Conservation (phyloP, 1,284 basidiomycete species). For the Chondrostereum purpureum region DNA sequence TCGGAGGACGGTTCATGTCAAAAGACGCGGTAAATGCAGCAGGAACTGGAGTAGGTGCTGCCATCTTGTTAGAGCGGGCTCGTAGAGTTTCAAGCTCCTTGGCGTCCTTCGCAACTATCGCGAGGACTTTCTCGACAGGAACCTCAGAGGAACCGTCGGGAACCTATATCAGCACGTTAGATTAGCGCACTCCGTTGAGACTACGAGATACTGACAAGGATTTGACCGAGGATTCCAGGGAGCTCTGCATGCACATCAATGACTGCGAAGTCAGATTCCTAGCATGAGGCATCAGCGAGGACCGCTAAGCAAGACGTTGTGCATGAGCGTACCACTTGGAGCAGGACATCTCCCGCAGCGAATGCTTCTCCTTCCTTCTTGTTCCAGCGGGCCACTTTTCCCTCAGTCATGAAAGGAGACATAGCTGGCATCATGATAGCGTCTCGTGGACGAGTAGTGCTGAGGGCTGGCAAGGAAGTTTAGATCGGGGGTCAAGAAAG, state of each 20-base stretch:
- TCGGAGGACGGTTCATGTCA: conserved; percentile 6
- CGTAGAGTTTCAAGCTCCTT: conserved; percentile 19
- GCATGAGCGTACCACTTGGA: conserved; percentile 31
- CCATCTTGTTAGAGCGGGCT: background rate
- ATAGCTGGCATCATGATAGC: conserved; percentile 37
- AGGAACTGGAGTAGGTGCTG: background rate
- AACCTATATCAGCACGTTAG: conserved; percentile 16
- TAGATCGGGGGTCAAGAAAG: too few relatives aligned
- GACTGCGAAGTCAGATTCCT: conserved; percentile 32
- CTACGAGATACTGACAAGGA: conserved; percentile 24
- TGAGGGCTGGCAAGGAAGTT: conserved; percentile 20
- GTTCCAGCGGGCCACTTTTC: conserved; percentile 34
- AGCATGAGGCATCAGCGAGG: background rate
- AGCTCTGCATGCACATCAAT: conserved; percentile 33
- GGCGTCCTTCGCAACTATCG: conserved; percentile 27
- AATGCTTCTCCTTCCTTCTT: conserved; percentile 40
- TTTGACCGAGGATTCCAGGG: conserved; percentile 33
- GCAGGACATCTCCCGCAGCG: conserved; percentile 31
- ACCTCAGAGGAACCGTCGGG: conserved; percentile 34
- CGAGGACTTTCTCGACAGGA: conserved; percentile 34
- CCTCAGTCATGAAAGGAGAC: conserved; percentile 40
- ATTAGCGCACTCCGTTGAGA: too few relatives aligned
- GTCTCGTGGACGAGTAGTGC: background rate
- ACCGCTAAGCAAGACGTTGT: conserved; percentile 1
- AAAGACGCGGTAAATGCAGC: background rate